Base-by-base conservation (phyloP, 345 rosid genomes). In the Barbarea vulgaris region DNA sequence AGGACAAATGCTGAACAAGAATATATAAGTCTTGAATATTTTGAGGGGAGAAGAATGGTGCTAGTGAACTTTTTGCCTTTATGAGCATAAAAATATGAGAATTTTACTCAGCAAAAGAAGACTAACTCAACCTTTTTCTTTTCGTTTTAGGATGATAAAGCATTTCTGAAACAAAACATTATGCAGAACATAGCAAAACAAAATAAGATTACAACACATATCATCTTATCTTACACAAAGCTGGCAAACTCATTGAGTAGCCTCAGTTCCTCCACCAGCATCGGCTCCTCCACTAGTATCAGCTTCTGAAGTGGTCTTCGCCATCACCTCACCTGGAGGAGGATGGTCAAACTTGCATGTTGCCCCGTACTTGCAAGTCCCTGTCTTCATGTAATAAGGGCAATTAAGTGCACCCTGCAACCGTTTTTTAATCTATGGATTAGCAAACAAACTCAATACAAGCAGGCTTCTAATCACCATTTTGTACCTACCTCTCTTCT, bases 341-440 rank as follows among this genome's bases (percentile, higher is more conserved):
- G 98, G 98, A 81, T 94, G 98, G 77, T 94, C 98, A 75, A 91
- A 94, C 84, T 82, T 91, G 80, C 98, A 94, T 1, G 87, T 77
- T 52, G 85, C 88, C 33, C 96, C 96, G 57, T 80, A 89, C 77
- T 87, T 94, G 91, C 98, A 91, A 7, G 90, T 79, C 48, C 97
- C 95, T 39, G 97, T 94, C 84, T 87, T 91, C 98, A 94, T 85
- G 78, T 94, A 94, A 69, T 91, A 94, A 5, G 98, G 96, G 70
- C 98, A 94, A 47, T 84, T 86, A 64, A 81, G 75, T 4, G 85
- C 79, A 52, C 91, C 97, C 97, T 94, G 86, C 72, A 73, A 70
- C 64, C 64, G 52, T 33, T 78, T 62, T 36, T 11, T 27, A 5
- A 6, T 28, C 19, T 62, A 2, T 46, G 48, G 31, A 64, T 81